Conservation (phyloP, 73 alveolate genomes). For the Paramecium pentaurelia region DNA sequence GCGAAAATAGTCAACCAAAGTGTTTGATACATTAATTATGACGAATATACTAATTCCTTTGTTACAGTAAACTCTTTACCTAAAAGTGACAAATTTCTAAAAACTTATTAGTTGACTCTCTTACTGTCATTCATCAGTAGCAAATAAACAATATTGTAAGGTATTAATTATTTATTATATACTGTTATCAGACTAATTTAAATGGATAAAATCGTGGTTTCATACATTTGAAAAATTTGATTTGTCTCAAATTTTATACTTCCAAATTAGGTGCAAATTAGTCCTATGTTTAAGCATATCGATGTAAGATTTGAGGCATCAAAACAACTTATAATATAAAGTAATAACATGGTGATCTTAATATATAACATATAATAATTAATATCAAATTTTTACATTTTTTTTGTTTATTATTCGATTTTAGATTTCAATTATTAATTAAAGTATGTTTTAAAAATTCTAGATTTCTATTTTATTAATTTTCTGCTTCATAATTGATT, state of each 20-base stretch:
- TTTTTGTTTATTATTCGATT: background rate
- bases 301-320: background rate
- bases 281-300: background rate
- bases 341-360: background rate
- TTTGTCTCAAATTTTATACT: background rate
- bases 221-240: background rate
- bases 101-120: background rate
- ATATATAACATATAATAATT: background rate
- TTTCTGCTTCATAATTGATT: background rate
- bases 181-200: background rate
- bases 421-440: too few species aligned
- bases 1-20: background rate
- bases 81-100: background rate
- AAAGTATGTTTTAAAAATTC: background rate
- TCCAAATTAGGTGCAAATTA: background rate
- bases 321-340: background rate
- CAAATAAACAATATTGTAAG: background rate
- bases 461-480: background rate
- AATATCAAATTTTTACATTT: background rate
- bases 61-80: background rate
- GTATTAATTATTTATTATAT: background rate
- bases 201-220: background rate
- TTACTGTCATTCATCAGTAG: background rate
- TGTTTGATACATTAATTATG: background rate
- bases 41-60: background rate